Evolutionary conservation across 2,329 filamentous ascomycete species (phyloP), one percentile per base, ranked within the genome.

Genomic region (Xylariaceae sp.): DNA sequence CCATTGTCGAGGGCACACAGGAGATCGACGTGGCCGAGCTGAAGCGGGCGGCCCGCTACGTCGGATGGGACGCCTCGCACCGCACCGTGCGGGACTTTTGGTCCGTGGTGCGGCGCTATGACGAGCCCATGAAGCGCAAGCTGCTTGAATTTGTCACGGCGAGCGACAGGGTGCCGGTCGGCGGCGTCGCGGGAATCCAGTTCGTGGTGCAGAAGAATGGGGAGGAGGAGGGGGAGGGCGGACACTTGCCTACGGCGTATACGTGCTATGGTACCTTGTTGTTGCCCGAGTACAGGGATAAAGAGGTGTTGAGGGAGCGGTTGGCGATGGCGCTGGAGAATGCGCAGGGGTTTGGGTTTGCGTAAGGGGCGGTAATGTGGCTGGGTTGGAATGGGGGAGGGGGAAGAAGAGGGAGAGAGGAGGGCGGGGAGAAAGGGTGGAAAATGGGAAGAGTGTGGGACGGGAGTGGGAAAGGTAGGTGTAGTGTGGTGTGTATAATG

Each of bases 91-190:
- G 72, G 18, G 79, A 86, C 52, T 97, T 98, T 61, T 98, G 93
- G 93, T 73, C 73, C 11, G 76, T 96, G 7, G 85, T 95, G 1
- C 76, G 76, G 49, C 64, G 61, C 28, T 93, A 79, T 57, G 74
- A 80, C 44, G 73, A 83, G 13, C 72, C 76, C 34, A 85, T 90
- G 72, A 85, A 85, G 64, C 78, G 81, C 39, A 81, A 79, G 54
- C 68, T 98, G 26, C 73, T 98, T 24, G 89, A 96, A 61, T 98
- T 98, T 57, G 90, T 98, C 22, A 98, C 93, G 12, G 91, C 91
- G 0, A 91, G 84, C 54, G 90, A 96, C 58, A 78, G 93, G 2
- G 79, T 97, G 2, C 93, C 93, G 0, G 87, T 95, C 0, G 89
- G 87, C 16, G 93, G 93, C 3, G 81, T 90, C 57, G 77, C 79